These are phyloP conservation scores for Alternaria metachromatica DNA, from an alignment of 2,329 filamentous ascomycete genomes.

Conservation along the genomic window DNA sequence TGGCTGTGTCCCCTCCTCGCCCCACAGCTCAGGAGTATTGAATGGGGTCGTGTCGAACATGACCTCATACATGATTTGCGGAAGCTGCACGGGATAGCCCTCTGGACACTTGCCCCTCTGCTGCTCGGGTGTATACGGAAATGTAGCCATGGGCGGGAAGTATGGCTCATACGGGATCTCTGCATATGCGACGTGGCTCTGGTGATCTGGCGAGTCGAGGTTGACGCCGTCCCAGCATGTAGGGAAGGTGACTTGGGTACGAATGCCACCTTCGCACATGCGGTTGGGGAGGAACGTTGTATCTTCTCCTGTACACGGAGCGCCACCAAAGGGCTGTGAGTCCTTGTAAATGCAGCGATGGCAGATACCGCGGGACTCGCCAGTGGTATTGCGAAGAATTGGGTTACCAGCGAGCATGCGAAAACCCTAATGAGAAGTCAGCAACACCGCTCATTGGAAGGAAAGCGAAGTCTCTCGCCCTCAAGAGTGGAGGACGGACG, in stretches of 20 bases:
- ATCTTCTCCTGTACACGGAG: constrained; percentile 49
- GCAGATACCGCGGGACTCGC: constrained; percentile 39
- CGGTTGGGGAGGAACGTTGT: constrained; percentile 46
- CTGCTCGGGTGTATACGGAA: constrained; percentile 29
- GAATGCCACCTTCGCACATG: constrained; percentile 55
- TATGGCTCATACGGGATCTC: constrained; percentile 42
- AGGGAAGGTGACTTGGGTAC: constrained; percentile 54
- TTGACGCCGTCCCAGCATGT: constrained; percentile 61
- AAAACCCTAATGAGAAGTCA: constrained; percentile 42
- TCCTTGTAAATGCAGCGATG: constrained; percentile 43
- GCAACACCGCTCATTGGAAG: background rate
- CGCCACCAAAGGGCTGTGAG: constrained; percentile 40
- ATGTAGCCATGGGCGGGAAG: constrained; percentile 18
- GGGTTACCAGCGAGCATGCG: constrained; percentile 57
- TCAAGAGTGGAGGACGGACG: constrained; percentile 14
- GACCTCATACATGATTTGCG: constrained; percentile 57
- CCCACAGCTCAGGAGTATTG: constrained; percentile 33
- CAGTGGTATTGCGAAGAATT: constrained; percentile 32
- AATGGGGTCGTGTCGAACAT: constrained; percentile 53
- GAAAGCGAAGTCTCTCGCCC: background rate
- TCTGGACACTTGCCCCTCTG: constrained; percentile 50
- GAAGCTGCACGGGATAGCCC: constrained; percentile 53
- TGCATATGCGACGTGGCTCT: constrained; percentile 56
- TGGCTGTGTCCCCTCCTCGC: constrained; percentile 36
- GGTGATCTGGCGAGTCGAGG: constrained; percentile 62